A percentile compares a stretch with the other conserved stretches of the same genome.
Conservation (phyloP, 768 basidiomycete species). For the Agrocybe chaxingu region DNA sequence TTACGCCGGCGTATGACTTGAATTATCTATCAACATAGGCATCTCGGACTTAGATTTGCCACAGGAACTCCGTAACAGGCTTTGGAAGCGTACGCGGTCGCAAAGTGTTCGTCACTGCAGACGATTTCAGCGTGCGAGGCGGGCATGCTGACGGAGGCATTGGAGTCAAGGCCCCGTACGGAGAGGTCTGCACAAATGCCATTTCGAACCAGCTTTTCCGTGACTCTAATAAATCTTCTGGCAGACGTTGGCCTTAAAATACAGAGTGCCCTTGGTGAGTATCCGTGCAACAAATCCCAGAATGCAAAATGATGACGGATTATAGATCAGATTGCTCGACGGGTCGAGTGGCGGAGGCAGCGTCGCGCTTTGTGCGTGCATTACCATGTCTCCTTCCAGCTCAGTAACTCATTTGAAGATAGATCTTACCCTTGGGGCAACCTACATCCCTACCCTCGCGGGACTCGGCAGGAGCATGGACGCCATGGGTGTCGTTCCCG, state of each 20-base stretch:
- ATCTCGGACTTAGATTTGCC: not conserved
- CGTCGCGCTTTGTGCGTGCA: constrained; percentile 31
- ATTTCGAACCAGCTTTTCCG: not conserved
- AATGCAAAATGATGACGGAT: not conserved
- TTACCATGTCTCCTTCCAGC: not conserved
- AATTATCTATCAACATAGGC: not conserved
- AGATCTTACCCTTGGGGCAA: constrained; percentile 34
- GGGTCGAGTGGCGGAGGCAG: constrained; percentile 41
- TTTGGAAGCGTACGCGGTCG: constrained; percentile 30
- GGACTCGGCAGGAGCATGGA: constrained; percentile 35
- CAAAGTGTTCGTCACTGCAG: constrained; percentile 36
- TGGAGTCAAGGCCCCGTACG: constrained; percentile 33
- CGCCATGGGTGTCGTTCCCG: constrained; percentile 33
- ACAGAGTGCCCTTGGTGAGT: constrained; percentile 32
- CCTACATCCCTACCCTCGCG: constrained; percentile 34
- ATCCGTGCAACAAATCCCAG: not conserved
- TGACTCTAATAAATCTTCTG: not conserved
- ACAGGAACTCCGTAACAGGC: constrained; percentile 35
- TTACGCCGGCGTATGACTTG: constrained; percentile 28
- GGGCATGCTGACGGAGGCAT: constrained; percentile 43
- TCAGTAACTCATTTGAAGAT: constrained; percentile 1
- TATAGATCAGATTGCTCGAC: constrained; percentile 35
- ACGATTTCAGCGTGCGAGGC: constrained; percentile 40
- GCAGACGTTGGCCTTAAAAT: constrained; percentile 30
- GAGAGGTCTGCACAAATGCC: constrained; percentile 25